Evolutionary conservation across 441 rosid genomes (phyloP).

Genomic region (Pelargonium citronellum): DNA sequence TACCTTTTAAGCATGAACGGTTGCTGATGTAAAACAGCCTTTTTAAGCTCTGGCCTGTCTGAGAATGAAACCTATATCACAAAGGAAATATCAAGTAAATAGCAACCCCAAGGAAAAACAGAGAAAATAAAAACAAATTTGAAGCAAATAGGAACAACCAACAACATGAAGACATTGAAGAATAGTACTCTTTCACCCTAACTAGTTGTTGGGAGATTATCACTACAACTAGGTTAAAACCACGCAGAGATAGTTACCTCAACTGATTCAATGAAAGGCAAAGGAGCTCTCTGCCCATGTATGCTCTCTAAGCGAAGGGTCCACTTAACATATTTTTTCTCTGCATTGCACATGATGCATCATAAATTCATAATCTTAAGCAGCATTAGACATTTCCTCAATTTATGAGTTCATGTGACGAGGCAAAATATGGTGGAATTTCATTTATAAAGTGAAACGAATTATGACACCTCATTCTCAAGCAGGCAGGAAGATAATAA

Average conservation of each 20-base stretch:
- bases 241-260: conserved; percentile 12
- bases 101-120: background rate
- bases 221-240: background rate
- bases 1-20: conserved; percentile 20
- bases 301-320: conserved; percentile 12
- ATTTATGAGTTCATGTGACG: background rate
- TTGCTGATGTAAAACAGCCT: conserved; percentile 12
- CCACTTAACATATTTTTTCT: conserved; percentile 16
- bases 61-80: conserved; percentile 16
- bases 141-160: background rate
- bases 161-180: background rate
- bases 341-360: conserved; percentile 14
- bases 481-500: too few relatives aligned
- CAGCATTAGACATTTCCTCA: background rate
- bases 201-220: conserved; percentile 1
- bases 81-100: background rate
- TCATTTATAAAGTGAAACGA: too few relatives aligned
- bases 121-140: background rate
- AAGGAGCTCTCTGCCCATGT: conserved; percentile 13
- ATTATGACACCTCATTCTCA: too few relatives aligned
- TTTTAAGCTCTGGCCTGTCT: conserved; percentile 16
- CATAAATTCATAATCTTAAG: background rate
- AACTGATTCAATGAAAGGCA: conserved; percentile 17
- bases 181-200: background rate
- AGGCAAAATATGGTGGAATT: background rate